A percentile compares a stretch with the other conserved stretches of the same genome.
phyloP scores from a whole-genome alignment of 768 basidiomycete genomes.

The Tulasnella sp. region DNA sequence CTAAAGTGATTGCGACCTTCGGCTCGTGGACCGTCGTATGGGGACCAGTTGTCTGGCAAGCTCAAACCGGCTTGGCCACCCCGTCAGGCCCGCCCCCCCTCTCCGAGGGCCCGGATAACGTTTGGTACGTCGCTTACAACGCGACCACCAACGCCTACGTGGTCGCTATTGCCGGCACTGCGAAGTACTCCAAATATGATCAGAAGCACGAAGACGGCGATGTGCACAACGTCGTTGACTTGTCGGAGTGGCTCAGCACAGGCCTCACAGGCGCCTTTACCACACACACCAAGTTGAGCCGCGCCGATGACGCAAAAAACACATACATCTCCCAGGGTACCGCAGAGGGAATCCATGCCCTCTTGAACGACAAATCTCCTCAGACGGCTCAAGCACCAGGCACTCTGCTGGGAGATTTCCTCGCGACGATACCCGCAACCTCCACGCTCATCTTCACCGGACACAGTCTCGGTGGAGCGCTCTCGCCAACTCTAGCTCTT shows the following conservation, averaged over 20 bases:
- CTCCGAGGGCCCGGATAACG: slow-evolving; percentile 9
- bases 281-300: not conserved
- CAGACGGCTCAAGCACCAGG: not conserved
- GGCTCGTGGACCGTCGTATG: not conserved
- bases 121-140: slow-evolving; percentile 8
- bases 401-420: not conserved
- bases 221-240: slow-evolving; percentile 4
- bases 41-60: slow-evolving; percentile 10
- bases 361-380: not conserved
- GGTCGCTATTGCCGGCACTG: slow-evolving; percentile 11
- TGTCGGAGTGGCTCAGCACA: not conserved
- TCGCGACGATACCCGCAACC: not conserved
- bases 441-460: slow-evolving; percentile 15
- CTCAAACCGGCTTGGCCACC: no score
- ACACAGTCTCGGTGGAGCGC: slow-evolving; percentile 13
- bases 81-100: not conserved
- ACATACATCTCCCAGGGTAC: slow-evolving; percentile 11
- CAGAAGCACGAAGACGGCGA: slow-evolving; percentile 1
- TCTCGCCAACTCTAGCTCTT: slow-evolving; percentile 12
- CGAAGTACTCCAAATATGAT: not conserved
- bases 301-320: not conserved
- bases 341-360: not conserved
- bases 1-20: not conserved
- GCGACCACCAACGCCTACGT: slow-evolving; percentile 4
- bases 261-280: not conserved